A percentile compares a stretch with the other conserved stretches of the same genome.
Evolutionary conservation across 257 asterid species (phyloP).

Genomic region (Thymus mandschuricus): DNA sequence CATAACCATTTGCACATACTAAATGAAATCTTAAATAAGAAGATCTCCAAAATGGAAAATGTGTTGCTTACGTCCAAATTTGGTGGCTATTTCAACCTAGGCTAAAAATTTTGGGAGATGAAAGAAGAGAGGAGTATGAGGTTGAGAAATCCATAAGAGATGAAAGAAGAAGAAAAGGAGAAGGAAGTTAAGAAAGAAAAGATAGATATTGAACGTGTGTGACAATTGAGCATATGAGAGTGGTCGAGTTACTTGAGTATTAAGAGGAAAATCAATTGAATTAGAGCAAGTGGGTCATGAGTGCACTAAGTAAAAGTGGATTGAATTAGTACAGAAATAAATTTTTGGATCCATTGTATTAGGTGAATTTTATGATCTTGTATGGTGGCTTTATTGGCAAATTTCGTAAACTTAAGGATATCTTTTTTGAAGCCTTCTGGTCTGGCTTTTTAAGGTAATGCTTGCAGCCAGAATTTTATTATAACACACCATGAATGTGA

Average conservation of each 20-base stretch:
- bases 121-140: no score
- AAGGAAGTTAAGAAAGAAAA: no score
- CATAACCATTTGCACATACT: neutral
- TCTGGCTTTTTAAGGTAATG: neutral
- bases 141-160: neutral
- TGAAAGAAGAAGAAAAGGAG: neutral
- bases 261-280: neutral
- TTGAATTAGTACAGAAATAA: neutral
- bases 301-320: neutral
- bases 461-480: neutral
- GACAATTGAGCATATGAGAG: neutral
- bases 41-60: neutral
- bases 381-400: neutral
- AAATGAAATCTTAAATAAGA: neutral
- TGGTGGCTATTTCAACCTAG: no score
- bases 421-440: neutral
- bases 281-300: neutral
- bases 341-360: neutral
- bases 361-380: neutral
- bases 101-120: no score
- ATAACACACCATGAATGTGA: neutral
- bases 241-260: neutral
- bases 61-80: no score
- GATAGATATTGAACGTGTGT: neutral
- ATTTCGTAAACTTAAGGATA: neutral